Evolutionary conservation across 2,329 filamentous ascomycete species (phyloP).

Genomic region (Phoma herbarum): DNA sequence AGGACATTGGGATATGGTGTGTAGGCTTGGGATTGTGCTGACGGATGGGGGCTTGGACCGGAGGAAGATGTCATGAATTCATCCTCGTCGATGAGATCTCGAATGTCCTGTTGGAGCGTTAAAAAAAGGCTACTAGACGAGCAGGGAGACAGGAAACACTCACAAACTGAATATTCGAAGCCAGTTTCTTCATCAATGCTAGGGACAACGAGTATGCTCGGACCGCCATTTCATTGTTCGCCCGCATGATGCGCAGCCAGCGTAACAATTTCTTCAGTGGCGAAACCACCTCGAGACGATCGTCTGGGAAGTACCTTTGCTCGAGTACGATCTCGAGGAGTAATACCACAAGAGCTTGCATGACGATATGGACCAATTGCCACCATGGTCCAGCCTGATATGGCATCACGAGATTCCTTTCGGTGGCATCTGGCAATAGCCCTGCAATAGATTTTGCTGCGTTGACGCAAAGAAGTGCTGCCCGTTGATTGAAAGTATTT

Average conservation of each 20-base stretch:
- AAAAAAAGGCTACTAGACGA: no score
- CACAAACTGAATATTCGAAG: slow-evolving; percentile 19
- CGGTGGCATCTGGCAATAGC: slow-evolving; percentile 43
- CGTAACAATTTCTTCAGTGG: slow-evolving; percentile 44
- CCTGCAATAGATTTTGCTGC: slow-evolving; percentile 46
- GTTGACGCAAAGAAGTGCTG: slow-evolving; percentile 45
- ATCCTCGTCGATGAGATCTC: slow-evolving; percentile 29
- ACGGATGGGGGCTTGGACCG: no score
- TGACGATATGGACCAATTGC: slow-evolving; percentile 44
- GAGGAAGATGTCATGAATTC: slow-evolving; percentile 1
- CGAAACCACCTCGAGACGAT: slow-evolving; percentile 35
- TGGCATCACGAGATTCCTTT: slow-evolving; percentile 14
- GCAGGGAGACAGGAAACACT: slow-evolving; percentile 5
- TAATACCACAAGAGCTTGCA: slow-evolving; percentile 51
- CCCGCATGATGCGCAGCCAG: slow-evolving; percentile 46
- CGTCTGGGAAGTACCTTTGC: slow-evolving; percentile 23
- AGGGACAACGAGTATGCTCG: slow-evolving; percentile 40
- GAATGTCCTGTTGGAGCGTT: slow-evolving; percentile 23
- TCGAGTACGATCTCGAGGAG: slow-evolving; percentile 50
- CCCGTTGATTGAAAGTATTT: slow-evolving; percentile 43
- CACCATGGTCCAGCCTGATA: slow-evolving; percentile 50
- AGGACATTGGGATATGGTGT: slow-evolving; percentile 15
- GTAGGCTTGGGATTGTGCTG: no score
- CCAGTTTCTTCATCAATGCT: slow-evolving; percentile 29
- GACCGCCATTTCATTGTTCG: slow-evolving; percentile 39